phyloP scores from a whole-genome alignment of 106 monocot species.

The Dendrobium catenatum region DNA sequence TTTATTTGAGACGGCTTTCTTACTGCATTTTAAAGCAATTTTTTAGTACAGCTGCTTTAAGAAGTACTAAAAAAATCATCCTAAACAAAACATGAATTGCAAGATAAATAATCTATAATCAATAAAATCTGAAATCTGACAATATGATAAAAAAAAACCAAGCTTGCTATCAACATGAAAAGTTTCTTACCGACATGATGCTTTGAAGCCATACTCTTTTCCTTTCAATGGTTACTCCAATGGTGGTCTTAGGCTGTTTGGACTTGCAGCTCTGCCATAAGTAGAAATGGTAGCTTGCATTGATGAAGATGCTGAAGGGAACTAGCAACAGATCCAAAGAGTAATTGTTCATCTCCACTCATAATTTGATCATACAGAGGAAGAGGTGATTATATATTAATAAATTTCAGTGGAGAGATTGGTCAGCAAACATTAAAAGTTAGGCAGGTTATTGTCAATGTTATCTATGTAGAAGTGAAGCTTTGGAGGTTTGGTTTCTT shows the following conservation, averaged over 20 bases:
- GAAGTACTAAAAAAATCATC: too few species aligned
- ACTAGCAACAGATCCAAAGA: neutral
- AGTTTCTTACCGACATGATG: neutral
- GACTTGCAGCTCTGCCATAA: neutral
- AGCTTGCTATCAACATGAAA: neutral
- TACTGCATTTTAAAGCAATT: too few species aligned
- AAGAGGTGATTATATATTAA: neutral
- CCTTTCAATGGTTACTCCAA: neutral
- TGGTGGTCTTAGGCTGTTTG: neutral
- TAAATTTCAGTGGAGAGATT: neutral
- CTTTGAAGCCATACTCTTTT: neutral
- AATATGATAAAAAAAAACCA: too few species aligned
- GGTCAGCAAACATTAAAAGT: neutral
- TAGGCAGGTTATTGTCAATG: neutral
- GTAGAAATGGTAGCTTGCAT: slow-evolving; percentile 1
- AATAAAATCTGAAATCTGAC: neutral
- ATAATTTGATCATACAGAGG: neutral
- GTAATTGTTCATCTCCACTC: neutral
- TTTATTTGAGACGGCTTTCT: too few species aligned
- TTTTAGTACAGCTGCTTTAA: too few species aligned
- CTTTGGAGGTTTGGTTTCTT: neutral
- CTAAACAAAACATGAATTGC: neutral
- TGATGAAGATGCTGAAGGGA: slow-evolving; percentile 2
- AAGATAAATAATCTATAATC: neutral
- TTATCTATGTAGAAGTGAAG: neutral